Evolutionary conservation across 2,329 filamentous ascomycete species (phyloP).

Genomic region (Sclerotinia minor): DNA sequence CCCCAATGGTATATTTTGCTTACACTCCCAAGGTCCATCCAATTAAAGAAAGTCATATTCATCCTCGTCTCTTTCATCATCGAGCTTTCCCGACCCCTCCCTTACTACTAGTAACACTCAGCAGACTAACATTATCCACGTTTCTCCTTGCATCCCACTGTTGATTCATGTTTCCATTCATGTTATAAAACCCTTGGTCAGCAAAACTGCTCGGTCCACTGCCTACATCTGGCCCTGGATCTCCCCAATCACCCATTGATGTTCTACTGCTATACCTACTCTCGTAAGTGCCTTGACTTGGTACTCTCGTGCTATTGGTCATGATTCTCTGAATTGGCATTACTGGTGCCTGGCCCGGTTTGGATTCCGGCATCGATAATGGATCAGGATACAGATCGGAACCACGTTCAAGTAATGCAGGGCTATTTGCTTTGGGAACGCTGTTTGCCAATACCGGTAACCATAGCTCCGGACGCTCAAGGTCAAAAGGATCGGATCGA

Average conservation of each 20-base stretch:
- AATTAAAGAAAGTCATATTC: conserved; percentile 21
- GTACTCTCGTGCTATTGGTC: conserved; percentile 20
- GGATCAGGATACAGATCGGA: conserved; percentile 16
- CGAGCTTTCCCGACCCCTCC: conserved; percentile 37
- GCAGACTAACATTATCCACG: conserved; percentile 31
- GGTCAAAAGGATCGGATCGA: conserved; percentile 64
- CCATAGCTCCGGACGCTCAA: conserved; percentile 56
- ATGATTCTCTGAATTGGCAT: neutral
- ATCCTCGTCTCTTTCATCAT: conserved; percentile 24
- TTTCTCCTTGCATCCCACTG: conserved; percentile 25
- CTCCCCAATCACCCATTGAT: conserved; percentile 48
- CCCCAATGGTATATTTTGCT: conserved; percentile 24
- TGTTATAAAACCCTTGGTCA: conserved; percentile 19
- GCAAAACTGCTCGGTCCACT: conserved; percentile 12
- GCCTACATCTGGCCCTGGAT: conserved; percentile 57
- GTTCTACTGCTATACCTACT: conserved; percentile 38
- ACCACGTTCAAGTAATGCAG: conserved; percentile 6
- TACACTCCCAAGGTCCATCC: conserved; percentile 15
- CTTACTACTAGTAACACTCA: conserved; percentile 30
- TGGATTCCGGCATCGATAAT: neutral
- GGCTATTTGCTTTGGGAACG: conserved; percentile 22
- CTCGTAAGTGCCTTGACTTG: conserved; percentile 28
- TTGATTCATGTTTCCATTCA: conserved; percentile 19
- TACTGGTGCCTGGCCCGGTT: conserved; percentile 2
- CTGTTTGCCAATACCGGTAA: conserved; percentile 17